Percentiles rank a stretch among this genome's conserved stretches.
phyloP scores from a whole-genome alignment of 495 filamentous ascomycete species.

The Penicillium herquei region DNA sequence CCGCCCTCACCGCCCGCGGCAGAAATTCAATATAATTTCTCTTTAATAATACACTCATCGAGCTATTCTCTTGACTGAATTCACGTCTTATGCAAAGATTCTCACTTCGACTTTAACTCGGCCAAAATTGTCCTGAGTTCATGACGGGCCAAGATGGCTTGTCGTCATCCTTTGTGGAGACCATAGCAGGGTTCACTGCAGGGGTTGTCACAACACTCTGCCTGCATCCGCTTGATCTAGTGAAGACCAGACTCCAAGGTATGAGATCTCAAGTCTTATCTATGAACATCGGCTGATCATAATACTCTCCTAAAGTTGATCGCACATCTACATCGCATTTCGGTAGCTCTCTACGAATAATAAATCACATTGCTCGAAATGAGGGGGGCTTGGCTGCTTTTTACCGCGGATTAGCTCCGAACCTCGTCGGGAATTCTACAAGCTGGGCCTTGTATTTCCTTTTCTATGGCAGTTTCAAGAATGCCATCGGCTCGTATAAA shows the following conservation, averaged over 20 bases:
- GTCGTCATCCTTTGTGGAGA: slow-evolving; percentile 80
- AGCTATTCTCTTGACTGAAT: no score
- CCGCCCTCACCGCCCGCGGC: neutral
- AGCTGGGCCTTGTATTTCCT: slow-evolving; percentile 94
- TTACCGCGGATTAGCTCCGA: slow-evolving; percentile 87
- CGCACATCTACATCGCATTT: slow-evolving; percentile 38
- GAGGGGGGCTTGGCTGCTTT: slow-evolving; percentile 65
- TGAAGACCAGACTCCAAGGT: slow-evolving; percentile 96
- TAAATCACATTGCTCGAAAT: slow-evolving; percentile 51
- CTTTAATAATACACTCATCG: no score
- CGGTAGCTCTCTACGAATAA: slow-evolving; percentile 55
- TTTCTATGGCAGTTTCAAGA: slow-evolving; percentile 61
- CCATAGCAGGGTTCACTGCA: slow-evolving; percentile 84
- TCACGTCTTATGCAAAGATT: no score
- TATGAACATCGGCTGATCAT: neutral
- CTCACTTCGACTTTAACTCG: no score
- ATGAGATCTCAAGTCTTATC: slow-evolving; percentile 7
- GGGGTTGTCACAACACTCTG: slow-evolving; percentile 78
- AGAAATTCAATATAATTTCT: neutral
- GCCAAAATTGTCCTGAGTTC: slow-evolving; percentile 19
- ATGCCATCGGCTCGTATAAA: slow-evolving; percentile 31
- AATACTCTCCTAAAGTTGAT: slow-evolving; percentile 35
- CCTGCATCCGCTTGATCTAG: slow-evolving; percentile 76
- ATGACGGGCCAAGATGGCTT: slow-evolving; percentile 53
- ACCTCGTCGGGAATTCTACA: slow-evolving; percentile 84